phyloP scores from a whole-genome alignment of 2,329 filamentous ascomycete genomes.

The Trichoderma harzianum region DNA sequence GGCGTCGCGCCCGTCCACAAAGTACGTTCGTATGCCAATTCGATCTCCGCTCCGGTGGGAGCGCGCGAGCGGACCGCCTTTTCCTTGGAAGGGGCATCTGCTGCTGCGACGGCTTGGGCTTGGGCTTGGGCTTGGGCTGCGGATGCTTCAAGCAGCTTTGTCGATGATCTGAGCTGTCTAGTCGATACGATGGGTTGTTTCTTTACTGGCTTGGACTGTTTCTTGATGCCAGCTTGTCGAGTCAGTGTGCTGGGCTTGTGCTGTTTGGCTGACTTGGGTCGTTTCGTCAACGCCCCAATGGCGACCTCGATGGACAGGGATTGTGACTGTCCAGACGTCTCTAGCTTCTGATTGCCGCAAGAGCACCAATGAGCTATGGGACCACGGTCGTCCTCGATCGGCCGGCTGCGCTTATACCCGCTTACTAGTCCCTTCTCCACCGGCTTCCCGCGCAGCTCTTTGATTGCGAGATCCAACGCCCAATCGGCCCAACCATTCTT shows the following conservation, averaged over 20 bases:
- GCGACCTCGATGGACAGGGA: constrained; percentile 1
- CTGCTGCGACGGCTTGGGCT: neutral
- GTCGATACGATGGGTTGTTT: neutral
- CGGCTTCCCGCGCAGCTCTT: neutral
- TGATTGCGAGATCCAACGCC: neutral
- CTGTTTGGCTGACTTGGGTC: neutral
- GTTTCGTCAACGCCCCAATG: neutral
- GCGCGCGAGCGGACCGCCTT: neutral
- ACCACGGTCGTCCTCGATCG: constrained; percentile 6
- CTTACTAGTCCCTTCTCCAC: neutral
- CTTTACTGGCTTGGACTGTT: neutral
- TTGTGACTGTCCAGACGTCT: constrained; percentile 3
- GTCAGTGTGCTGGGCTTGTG: neutral
- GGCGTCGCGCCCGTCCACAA: neutral
- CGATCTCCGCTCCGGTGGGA: neutral
- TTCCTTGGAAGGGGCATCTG: neutral
- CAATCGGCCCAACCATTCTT: constrained; percentile 11
- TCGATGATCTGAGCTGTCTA: neutral
- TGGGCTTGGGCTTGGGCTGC: neutral
- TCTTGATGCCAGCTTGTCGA: neutral
- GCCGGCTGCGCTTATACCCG: constrained; percentile 5
- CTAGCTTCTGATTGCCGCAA: constrained; percentile 14
- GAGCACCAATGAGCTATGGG: constrained; percentile 10
- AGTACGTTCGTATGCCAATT: neutral
- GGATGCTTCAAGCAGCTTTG: neutral